Conservation (phyloP, 192 early-diverging fungal genomes). For the Coemansia erecta region DNA sequence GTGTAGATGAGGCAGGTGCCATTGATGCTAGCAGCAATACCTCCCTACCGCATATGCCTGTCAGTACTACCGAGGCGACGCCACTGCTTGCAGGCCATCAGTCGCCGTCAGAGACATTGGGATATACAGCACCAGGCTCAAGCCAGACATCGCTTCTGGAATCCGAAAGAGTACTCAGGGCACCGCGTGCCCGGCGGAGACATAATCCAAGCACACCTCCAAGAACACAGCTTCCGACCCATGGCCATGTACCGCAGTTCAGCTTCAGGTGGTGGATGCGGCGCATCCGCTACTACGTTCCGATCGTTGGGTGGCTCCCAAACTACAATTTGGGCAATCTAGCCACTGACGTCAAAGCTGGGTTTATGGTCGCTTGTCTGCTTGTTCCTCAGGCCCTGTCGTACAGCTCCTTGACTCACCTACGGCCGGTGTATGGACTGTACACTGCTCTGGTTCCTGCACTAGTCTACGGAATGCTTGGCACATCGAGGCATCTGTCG, state of each 20-base stretch:
- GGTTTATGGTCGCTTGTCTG: conserved; percentile 76
- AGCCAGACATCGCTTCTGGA: conserved; percentile 21
- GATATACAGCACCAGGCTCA: conserved; percentile 16
- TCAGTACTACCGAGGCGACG: conserved; percentile 11
- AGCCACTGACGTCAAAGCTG: conserved; percentile 76
- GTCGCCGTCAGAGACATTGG: conserved; percentile 11
- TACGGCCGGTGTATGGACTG: conserved; percentile 87
- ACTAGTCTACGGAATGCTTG: conserved; percentile 85
- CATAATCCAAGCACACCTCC: neutral
- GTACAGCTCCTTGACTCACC: conserved; percentile 84
- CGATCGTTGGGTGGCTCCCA: conserved; percentile 91
- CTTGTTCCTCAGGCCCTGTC: conserved; percentile 78
- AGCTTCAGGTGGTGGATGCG: conserved; percentile 37
- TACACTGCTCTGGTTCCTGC: conserved; percentile 84
- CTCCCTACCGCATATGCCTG: neutral
- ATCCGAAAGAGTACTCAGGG: neutral
- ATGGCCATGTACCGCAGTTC: conserved; percentile 10
- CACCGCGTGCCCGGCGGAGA: conserved; percentile 11
- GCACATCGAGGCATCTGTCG: conserved; percentile 91
- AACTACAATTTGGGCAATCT: conserved; percentile 66
- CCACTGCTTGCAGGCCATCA: conserved; percentile 21
- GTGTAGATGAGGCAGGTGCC: neutral
- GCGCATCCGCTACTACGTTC: conserved; percentile 89
- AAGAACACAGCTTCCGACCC: neutral
- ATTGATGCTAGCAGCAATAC: too few relatives aligned